Evolutionary conservation across 129 eudicot genomes (phyloP).

Genomic region (Kitagawia praeruptora): DNA sequence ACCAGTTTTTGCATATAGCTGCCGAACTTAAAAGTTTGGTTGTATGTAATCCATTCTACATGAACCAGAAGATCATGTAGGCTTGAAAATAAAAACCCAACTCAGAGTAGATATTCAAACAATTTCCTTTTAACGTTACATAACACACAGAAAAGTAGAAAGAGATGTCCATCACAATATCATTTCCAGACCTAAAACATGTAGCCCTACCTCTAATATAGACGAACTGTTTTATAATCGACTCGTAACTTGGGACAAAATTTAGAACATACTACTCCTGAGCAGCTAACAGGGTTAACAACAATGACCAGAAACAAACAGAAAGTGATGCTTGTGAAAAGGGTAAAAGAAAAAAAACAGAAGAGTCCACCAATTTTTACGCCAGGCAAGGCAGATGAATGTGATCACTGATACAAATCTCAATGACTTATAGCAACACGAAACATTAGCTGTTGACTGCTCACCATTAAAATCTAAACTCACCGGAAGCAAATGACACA

Average conservation of each 20-base stretch:
- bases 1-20: not conserved
- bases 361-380: not conserved
- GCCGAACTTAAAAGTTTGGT: not conserved
- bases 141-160: not conserved
- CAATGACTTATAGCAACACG: not conserved
- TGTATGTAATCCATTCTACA: no score
- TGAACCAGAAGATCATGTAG: no score
- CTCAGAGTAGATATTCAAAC: not conserved
- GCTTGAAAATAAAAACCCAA: not conserved
- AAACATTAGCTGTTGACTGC: not conserved
- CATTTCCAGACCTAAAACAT: slow-evolving; percentile 11
- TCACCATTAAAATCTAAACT: not conserved
- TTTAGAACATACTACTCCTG: slow-evolving; percentile 1
- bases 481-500: slow-evolving; percentile 1
- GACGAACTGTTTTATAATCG: not conserved
- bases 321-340: not conserved
- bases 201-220: slow-evolving; percentile 3
- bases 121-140: slow-evolving; percentile 5
- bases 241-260: slow-evolving; percentile 9
- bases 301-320: not conserved
- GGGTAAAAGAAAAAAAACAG: no score
- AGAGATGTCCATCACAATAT: not conserved
- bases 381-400: slow-evolving; percentile 4
- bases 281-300: slow-evolving; percentile 9
- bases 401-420: slow-evolving; percentile 8